phyloP scores from a whole-genome alignment of 2,329 filamentous ascomycete genomes.

The Polytolypa hystricis region DNA sequence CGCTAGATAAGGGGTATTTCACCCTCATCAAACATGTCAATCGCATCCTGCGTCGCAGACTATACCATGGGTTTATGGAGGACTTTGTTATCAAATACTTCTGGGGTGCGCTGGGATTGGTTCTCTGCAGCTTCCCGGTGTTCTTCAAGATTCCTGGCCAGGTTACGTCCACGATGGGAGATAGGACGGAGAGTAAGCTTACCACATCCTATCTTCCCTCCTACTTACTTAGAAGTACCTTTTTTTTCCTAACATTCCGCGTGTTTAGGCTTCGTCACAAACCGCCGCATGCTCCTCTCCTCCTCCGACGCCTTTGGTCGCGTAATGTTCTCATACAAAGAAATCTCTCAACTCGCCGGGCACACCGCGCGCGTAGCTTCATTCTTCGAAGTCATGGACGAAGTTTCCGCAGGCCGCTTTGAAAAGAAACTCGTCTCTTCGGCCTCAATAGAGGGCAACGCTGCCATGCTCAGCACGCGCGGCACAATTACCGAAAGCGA shows the following conservation, averaged over 20 bases:
- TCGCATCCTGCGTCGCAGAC: constrained; percentile 74
- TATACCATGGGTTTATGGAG: constrained; percentile 99
- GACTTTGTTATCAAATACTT: constrained; percentile 99
- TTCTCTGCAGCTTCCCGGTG: constrained; percentile 88
- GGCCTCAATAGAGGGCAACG: constrained; percentile 68
- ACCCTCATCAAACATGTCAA: constrained; percentile 99
- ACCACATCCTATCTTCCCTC: constrained; percentile 7
- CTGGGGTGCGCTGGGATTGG: constrained; percentile 85
- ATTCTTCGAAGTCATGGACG: constrained; percentile 85
- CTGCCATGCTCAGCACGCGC: constrained; percentile 68
- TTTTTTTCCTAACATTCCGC: too few relatives aligned
- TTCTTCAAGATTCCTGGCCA: constrained; percentile 85
- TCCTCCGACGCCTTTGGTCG: constrained; percentile 93
- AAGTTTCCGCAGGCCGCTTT: constrained; percentile 80
- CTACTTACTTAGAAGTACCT: too few relatives aligned
- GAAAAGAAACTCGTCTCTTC: constrained; percentile 95
- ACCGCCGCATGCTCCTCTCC: constrained; percentile 78
- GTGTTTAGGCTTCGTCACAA: constrained; percentile 78
- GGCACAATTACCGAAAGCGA: constrained; percentile 72
- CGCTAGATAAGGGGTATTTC: constrained; percentile 95
- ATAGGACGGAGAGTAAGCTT: constrained; percentile 47
- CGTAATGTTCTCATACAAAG: constrained; percentile 96
- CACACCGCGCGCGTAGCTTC: constrained; percentile 89
- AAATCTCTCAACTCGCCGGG: constrained; percentile 89
- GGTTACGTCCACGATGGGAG: constrained; percentile 39